These are phyloP conservation scores for Trichophyton simii DNA, from an alignment of 2,329 filamentous ascomycete species.

Conservation along the genomic window DNA sequence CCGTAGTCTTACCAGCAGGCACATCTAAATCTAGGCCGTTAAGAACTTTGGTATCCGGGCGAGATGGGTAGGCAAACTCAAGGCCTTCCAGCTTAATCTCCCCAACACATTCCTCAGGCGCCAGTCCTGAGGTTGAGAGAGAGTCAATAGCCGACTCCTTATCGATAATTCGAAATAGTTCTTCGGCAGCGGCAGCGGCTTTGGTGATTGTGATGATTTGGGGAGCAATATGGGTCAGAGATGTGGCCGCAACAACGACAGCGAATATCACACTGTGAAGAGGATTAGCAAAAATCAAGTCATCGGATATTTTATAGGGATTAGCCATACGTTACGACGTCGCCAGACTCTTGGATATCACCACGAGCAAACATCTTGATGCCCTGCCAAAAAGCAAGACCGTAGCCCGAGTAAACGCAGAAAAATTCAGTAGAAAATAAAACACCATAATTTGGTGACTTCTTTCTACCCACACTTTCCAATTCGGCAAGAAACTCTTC, in stretches of 20 bases:
- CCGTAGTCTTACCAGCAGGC: slow-evolving; percentile 70
- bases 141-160: slow-evolving; percentile 64
- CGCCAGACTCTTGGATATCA: slow-evolving; percentile 23
- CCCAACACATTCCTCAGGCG: slow-evolving; percentile 53
- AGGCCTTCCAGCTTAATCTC: slow-evolving; percentile 59
- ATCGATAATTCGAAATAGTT: slow-evolving; percentile 78
- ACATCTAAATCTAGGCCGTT: slow-evolving; percentile 46
- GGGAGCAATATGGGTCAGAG: not conserved
- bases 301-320: not conserved
- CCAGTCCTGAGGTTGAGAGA: slow-evolving; percentile 49
- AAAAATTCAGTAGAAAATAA: not conserved
- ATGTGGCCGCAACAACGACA: not conserved
- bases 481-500: not conserved
- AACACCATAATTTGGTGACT: not conserved
- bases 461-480: not conserved
- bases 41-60: slow-evolving; percentile 21
- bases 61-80: slow-evolving; percentile 40
- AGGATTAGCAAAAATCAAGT: slow-evolving; percentile 17
- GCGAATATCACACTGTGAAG: not conserved
- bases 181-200: slow-evolving; percentile 59
- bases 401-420: not conserved
- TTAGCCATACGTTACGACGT: not conserved
- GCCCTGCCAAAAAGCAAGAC: slow-evolving; percentile 54
- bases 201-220: slow-evolving; percentile 18
- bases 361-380: slow-evolving; percentile 52